Evolutionary conservation across 345 rosid species (phyloP), one percentile per base, ranked within the genome.

Genomic region (Citrus australasica): DNA sequence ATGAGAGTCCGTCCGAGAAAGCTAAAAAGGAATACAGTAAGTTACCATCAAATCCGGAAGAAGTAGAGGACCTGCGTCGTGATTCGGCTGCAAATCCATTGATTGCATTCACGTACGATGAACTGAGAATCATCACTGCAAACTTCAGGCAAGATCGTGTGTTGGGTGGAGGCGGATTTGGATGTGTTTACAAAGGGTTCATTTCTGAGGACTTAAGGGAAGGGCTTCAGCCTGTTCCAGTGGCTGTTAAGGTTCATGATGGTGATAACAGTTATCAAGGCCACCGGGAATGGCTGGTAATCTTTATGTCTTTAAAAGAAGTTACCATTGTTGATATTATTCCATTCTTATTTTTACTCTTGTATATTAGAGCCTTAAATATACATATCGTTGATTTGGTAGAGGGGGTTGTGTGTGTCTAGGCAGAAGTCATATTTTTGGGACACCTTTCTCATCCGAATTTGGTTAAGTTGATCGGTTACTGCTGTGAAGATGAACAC

Each of bases 211-310:
- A 91, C 83, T 78, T 83, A 10, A 84, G 94, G 76, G 89, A 91
- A 76, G 93, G 88, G 48, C 85, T 91, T 79, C 85, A 85, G 77
- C 85, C 95, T 37, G 81, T 91, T 78, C 91, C 89, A 60, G 98
- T 96, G 5, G 99, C 99, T 76, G 99, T 91, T 32, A 96, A 93
- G 84, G 99, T 96, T 82, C 99, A 96, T 67, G 99, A 91, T 46
- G 98, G 99, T 4, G 90, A 91, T 71, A 92, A 96, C 73, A 96
- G 99, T 82, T 85, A 48, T 77, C 99, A 96, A 68, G 99, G 99
- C 66, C 99, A 96, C 80, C 86, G 97, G 65, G 99, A 96, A 88
- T 96, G 99, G 99, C 97, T 96, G 92, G 99, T 96, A 88, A 77
- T 69, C 35, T 74, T 16, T 24, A 53, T 46, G 78, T 9, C 81